Percentiles rank a stretch among this genome's conserved stretches.
These are phyloP conservation scores for Coleophoma eucalyptorum DNA, from an alignment of 2,329 filamentous ascomycete genomes.

Conservation along the genomic window DNA sequence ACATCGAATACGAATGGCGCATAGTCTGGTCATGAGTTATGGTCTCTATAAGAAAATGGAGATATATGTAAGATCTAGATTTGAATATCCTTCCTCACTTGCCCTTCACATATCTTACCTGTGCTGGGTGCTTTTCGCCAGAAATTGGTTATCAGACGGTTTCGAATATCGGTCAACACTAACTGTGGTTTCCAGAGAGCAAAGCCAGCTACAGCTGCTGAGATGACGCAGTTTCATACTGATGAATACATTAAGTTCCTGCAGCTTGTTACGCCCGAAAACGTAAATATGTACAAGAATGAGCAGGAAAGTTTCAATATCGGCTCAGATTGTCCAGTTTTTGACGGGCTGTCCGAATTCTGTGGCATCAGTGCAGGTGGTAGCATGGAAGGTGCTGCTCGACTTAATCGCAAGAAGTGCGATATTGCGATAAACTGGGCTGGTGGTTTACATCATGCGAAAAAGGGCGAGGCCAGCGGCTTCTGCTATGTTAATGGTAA, in stretches of 20 bases:
- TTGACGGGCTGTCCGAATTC: conserved; percentile 94
- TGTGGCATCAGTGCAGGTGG: conserved; percentile 92
- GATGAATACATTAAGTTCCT: conserved; percentile 95
- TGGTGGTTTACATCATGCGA: conserved; percentile 93
- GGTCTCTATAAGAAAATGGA: conserved; percentile 96
- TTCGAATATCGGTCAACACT: neutral
- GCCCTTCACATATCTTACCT: neutral
- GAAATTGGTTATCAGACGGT: too few species aligned
- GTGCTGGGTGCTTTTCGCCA: too few species aligned
- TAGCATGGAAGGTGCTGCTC: conserved; percentile 90
- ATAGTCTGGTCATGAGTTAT: conserved; percentile 95
- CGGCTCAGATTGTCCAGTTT: conserved; percentile 94
- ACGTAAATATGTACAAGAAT: conserved; percentile 89
- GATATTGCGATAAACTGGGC: conserved; percentile 99
- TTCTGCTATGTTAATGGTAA: conserved; percentile 98
- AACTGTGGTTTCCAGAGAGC: conserved; percentile 53
- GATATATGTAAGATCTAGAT: conserved; percentile 66
- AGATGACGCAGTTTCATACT: conserved; percentile 93
- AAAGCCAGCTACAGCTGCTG: conserved; percentile 84
- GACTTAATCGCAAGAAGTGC: conserved; percentile 84
- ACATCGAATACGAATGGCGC: conserved; percentile 89
- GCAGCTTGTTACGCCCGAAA: conserved; percentile 93
- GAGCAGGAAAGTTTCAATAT: conserved; percentile 94
- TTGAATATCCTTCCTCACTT: neutral
- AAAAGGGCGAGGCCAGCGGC: conserved; percentile 92